A percentile compares a stretch with the other conserved stretches of the same genome.
These are phyloP conservation scores for Sesbania bispinosa DNA, from an alignment of 306 rosid species.

Conservation along the genomic window DNA sequence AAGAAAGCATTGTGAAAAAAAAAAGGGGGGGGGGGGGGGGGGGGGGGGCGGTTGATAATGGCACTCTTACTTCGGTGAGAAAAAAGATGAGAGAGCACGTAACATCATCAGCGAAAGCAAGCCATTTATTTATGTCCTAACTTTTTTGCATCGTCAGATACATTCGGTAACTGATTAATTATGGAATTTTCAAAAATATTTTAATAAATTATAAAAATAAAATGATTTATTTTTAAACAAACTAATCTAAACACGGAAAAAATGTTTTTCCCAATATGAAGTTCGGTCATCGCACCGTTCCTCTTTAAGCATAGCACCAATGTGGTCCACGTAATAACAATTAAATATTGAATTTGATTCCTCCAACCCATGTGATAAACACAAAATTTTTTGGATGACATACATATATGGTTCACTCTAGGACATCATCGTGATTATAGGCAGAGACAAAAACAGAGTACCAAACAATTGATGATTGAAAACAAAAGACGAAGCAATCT, in stretches of 20 bases:
- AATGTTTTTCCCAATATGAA: constrained; percentile 2
- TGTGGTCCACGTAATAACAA: constrained; percentile 6
- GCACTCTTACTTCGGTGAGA: not conserved
- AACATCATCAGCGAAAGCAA: not conserved
- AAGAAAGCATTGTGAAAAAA: not conserved
- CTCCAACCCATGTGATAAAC: not conserved
- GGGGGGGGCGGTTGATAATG: too few species aligned
- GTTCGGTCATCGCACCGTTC: not conserved
- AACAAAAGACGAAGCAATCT: not conserved
- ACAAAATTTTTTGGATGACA: not conserved
- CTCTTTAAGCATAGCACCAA: not conserved
- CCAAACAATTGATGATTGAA: not conserved
- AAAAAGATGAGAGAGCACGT: not conserved
- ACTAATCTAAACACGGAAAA: not conserved
- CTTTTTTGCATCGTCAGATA: not conserved
- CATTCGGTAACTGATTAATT: not conserved
- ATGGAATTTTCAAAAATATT: not conserved
- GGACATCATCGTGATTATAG: not conserved
- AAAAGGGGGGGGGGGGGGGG: too few species aligned
- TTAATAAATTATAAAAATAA: too few species aligned
- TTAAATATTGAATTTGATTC: not conserved
- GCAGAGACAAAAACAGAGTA: not conserved
- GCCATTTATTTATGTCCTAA: not conserved
- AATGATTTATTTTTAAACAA: too few species aligned
- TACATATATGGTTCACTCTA: not conserved